phyloP scores from a whole-genome alignment of 768 basidiomycete species.

The Tricholoma terreum region DNA sequence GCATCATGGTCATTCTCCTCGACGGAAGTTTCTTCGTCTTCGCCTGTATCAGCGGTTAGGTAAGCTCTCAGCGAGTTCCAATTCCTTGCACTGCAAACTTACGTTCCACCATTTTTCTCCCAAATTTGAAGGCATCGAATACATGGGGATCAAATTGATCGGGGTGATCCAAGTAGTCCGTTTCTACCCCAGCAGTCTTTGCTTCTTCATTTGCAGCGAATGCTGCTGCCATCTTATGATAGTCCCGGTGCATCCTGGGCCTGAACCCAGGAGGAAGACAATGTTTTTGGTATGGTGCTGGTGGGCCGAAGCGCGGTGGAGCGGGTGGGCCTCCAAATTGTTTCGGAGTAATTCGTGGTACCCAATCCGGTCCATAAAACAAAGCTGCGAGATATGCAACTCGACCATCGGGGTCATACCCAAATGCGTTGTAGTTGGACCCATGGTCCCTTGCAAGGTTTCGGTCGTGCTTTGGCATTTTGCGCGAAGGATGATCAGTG shows the following conservation, averaged over 20 bases:
- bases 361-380: conserved; percentile 1
- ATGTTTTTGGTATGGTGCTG: neutral
- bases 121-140: too few relatives aligned
- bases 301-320: neutral
- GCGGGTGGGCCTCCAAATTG: conserved; percentile 1
- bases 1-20: neutral
- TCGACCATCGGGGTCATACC: conserved; percentile 2
- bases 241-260: neutral
- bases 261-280: conserved; percentile 6
- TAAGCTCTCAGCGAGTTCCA: too few relatives aligned
- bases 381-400: neutral
- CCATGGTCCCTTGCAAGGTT: neutral
- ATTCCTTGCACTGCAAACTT: too few relatives aligned
- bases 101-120: too few relatives aligned
- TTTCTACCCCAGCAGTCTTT: too few relatives aligned
- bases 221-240: neutral
- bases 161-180: too few relatives aligned
- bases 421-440: conserved; percentile 4
- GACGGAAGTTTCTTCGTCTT: neutral
- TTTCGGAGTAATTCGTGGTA: neutral
- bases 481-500: too few relatives aligned
- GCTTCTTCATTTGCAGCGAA: neutral
- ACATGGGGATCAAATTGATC: too few relatives aligned
- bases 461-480: neutral
- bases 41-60: neutral